Conservation (phyloP, 257 asterid genomes). For the Fraxinus americana region DNA sequence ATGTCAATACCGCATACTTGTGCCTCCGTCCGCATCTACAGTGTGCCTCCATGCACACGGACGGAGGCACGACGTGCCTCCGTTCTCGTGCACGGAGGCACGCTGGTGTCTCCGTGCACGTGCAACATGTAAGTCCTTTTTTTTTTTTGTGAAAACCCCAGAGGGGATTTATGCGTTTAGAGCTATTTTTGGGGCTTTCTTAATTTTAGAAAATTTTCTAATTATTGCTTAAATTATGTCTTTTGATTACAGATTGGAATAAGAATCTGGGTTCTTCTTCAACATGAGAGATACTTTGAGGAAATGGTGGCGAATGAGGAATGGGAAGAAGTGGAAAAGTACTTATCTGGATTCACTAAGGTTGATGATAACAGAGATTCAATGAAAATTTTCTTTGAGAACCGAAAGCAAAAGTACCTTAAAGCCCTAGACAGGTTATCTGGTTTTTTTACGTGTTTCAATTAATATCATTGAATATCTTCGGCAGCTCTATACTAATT, state of each 20-base stretch:
- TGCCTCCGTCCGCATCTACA: too few species aligned
- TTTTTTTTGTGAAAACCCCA: not conserved
- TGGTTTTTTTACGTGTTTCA: not conserved
- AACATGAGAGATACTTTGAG: conserved; percentile 58
- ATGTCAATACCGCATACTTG: too few species aligned
- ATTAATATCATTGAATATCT: not conserved
- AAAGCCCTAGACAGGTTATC: conserved; percentile 54
- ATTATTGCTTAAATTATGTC: not conserved
- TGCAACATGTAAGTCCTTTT: too few species aligned
- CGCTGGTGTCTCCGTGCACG: too few species aligned
- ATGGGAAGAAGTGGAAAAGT: conserved; percentile 64
- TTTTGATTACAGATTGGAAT: conserved; percentile 46
- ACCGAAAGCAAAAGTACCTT: conserved; percentile 59
- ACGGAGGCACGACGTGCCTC: too few species aligned
- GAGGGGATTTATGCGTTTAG: not conserved
- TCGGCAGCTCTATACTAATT: not conserved
- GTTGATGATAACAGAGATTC: conserved; percentile 63
- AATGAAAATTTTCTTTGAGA: conserved; percentile 60
- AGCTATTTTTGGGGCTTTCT: not conserved
- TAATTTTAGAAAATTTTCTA: not conserved
- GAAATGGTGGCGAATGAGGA: conserved; percentile 56
- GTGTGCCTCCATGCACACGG: too few species aligned
- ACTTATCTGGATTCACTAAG: conserved; percentile 59
- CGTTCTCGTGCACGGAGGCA: too few species aligned
- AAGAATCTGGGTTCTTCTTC: conserved; percentile 61